These are phyloP conservation scores for Boletus bicolor DNA, from an alignment of 768 basidiomycete genomes.

Conservation along the genomic window DNA sequence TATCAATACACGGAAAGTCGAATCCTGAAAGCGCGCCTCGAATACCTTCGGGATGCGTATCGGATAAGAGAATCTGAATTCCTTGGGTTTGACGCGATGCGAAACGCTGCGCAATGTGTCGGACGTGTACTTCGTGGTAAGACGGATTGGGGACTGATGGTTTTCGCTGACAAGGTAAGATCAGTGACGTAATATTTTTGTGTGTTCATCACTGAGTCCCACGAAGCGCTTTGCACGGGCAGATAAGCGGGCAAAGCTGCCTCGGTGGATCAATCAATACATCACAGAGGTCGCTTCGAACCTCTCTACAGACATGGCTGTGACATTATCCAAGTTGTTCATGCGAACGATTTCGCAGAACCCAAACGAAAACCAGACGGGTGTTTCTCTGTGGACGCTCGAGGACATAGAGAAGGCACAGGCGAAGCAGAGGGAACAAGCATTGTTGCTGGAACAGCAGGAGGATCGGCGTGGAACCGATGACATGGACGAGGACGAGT, in stretches of 20 bases:
- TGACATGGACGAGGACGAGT: conserved; percentile 52
- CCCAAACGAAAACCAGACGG: conserved; percentile 93
- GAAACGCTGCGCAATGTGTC: conserved; percentile 98
- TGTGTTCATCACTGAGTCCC: not conserved
- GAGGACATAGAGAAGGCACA: conserved; percentile 89
- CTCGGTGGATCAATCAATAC: conserved; percentile 98
- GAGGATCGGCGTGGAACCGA: conserved; percentile 23
- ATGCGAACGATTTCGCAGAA: conserved; percentile 99
- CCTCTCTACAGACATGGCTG: conserved; percentile 96
- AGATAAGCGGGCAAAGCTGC: conserved; percentile 92
- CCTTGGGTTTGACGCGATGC: conserved; percentile 98
- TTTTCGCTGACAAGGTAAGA: conserved; percentile 94
- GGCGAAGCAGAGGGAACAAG: conserved; percentile 70
- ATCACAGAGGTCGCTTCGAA: conserved; percentile 99
- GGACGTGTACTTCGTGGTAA: conserved; percentile 97
- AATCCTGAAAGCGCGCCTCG: conserved; percentile 93
- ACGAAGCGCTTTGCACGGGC: conserved; percentile 86
- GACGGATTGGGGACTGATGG: conserved; percentile 99
- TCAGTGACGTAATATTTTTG: not conserved
- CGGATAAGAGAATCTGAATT: conserved; percentile 98
- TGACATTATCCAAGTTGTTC: conserved; percentile 92
- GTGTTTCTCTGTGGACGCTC: conserved; percentile 91
- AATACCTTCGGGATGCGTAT: conserved; percentile 97
- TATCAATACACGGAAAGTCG: conserved; percentile 99
- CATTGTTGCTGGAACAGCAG: conserved; percentile 41